phyloP scores from a whole-genome alignment of 192 early-diverging fungal genomes.

The Obelidium mucronatum region DNA sequence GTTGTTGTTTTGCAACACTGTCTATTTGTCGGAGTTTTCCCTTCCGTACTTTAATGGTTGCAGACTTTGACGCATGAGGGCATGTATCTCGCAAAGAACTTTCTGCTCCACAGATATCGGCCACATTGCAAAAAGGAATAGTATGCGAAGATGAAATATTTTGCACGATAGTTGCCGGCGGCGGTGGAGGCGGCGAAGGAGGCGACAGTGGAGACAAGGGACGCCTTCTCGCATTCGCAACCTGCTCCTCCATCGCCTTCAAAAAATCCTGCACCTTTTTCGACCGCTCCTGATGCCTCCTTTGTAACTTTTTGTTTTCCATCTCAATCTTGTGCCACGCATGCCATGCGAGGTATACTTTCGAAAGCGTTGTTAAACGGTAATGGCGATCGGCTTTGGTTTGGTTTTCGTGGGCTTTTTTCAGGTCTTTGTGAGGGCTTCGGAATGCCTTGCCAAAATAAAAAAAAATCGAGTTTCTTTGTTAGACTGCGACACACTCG shows the following conservation, averaged over 20 bases:
- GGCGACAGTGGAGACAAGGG: neutral
- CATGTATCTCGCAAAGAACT: too few relatives aligned
- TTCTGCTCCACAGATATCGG: too few relatives aligned
- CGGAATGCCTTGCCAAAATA: neutral
- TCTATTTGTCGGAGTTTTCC: neutral
- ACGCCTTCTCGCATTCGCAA: neutral
- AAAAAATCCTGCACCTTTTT: constrained; percentile 17
- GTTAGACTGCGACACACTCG: too few relatives aligned
- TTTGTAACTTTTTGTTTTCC: constrained; percentile 11
- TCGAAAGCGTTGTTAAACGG: neutral
- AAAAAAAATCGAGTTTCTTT: neutral
- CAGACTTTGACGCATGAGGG: neutral
- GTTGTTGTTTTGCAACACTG: too few relatives aligned
- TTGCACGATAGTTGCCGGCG: too few relatives aligned
- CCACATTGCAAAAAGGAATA: too few relatives aligned
- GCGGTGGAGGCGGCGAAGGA: neutral
- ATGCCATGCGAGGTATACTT: constrained; percentile 15
- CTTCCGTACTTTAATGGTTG: neutral
- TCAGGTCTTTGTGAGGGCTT: constrained; percentile 1
- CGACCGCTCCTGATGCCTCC: constrained; percentile 16
- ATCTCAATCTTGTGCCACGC: constrained; percentile 15
- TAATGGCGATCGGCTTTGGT: constrained; percentile 9
- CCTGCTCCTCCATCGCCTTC: constrained; percentile 1
- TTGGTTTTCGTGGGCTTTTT: constrained; percentile 17
- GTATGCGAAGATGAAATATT: too few relatives aligned